phyloP scores from a whole-genome alignment of 495 filamentous ascomycete species.

The Cercophora sp. region DNA sequence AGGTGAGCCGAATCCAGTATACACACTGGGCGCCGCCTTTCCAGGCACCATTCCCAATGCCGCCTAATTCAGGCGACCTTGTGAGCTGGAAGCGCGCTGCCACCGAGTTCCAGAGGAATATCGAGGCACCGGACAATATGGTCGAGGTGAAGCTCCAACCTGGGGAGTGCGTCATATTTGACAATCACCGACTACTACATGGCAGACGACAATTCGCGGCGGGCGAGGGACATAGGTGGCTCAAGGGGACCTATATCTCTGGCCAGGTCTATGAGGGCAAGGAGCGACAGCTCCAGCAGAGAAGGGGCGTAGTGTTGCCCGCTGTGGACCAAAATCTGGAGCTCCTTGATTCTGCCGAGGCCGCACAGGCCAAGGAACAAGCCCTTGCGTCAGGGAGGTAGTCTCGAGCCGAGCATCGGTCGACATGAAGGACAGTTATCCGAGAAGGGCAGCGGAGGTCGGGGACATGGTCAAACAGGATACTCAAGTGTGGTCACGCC shows the following conservation, averaged over 20 bases:
- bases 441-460: too few relatives aligned
- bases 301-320: not conserved
- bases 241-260: constrained; percentile 82
- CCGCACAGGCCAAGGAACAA: too few relatives aligned
- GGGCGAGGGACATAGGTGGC: constrained; percentile 61
- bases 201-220: constrained; percentile 66
- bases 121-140: constrained; percentile 48
- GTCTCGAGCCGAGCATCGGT: too few relatives aligned
- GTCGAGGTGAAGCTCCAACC: constrained; percentile 69
- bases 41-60: constrained; percentile 21
- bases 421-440: too few relatives aligned
- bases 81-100: constrained; percentile 38
- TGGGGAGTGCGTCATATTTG: constrained; percentile 83
- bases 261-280: constrained; percentile 53
- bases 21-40: constrained; percentile 65
- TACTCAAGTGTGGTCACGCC: too few relatives aligned
- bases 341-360: too few relatives aligned
- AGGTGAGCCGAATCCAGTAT: constrained; percentile 17
- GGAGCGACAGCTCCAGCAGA: constrained; percentile 39
- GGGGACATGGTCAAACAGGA: too few relatives aligned
- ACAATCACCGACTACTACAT: constrained; percentile 76
- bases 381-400: too few relatives aligned
- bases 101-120: constrained; percentile 36
- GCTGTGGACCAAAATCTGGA: too few relatives aligned
- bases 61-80: not conserved